phyloP scores from a whole-genome alignment of 169 alveolate species.

The Plasmodium falciparum region DNA sequence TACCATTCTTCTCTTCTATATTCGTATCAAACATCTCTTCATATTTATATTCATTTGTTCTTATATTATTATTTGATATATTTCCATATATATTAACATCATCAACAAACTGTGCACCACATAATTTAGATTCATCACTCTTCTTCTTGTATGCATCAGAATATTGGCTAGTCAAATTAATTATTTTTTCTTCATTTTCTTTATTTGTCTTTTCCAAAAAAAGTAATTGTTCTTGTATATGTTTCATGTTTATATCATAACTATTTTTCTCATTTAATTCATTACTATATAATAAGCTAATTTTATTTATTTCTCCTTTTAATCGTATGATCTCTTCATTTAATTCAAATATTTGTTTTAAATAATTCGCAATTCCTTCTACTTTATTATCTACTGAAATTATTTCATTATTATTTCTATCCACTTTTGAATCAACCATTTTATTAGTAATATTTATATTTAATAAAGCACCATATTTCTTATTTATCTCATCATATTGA shows the following conservation, averaged over 20 bases:
- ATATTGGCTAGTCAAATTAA: slow-evolving; percentile 1
- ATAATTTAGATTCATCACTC: slow-evolving; percentile 12
- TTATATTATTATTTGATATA: neutral
- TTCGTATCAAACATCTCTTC: neutral
- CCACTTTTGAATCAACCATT: too few relatives aligned
- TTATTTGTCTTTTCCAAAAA: slow-evolving; percentile 20
- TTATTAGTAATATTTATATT: neutral
- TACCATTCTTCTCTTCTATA: slow-evolving; percentile 4
- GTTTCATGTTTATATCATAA: slow-evolving; percentile 28
- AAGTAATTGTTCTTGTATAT: slow-evolving; percentile 6
- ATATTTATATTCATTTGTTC: neutral
- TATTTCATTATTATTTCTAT: too few relatives aligned
- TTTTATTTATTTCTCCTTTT: slow-evolving; percentile 50
- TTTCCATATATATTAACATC: slow-evolving; percentile 1
- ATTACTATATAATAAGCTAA: slow-evolving; percentile 39
- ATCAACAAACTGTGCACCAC: neutral
- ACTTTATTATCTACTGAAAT: neutral
- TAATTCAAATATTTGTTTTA: neutral
- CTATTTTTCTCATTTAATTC: slow-evolving; percentile 54
- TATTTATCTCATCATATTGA: neutral
- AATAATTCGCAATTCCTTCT: neutral
- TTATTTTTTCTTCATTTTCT: slow-evolving; percentile 21
- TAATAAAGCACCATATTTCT: neutral
- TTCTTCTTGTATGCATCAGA: neutral
- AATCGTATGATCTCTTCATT: slow-evolving; percentile 24